Conservation (phyloP, 1,284 basidiomycete genomes). For the Pseudozyma pruni region DNA sequence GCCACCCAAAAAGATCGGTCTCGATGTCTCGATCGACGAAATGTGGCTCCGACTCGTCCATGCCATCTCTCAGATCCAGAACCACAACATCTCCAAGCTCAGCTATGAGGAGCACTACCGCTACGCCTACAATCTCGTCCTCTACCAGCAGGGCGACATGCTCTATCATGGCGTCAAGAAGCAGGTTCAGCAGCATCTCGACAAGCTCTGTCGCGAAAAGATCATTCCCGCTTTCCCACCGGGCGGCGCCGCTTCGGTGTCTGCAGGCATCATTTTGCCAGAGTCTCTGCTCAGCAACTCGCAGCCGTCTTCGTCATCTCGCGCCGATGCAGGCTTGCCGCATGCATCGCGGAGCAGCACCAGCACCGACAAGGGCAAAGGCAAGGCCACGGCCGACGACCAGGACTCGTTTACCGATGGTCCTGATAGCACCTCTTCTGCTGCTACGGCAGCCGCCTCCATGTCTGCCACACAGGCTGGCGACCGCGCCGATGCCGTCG, state of each 20-base stretch:
- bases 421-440: slow-evolving; percentile 6
- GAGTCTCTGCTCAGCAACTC: slow-evolving; percentile 70
- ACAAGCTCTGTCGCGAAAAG: slow-evolving; percentile 78
- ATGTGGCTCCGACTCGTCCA: slow-evolving; percentile 78
- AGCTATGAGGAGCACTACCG: slow-evolving; percentile 95
- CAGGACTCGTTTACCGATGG: slow-evolving; percentile 10
- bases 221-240: slow-evolving; percentile 84
- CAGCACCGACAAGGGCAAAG: slow-evolving; percentile 45
- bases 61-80: slow-evolving; percentile 94
- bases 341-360: not conserved
- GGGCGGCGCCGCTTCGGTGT: slow-evolving; percentile 69
- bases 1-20: slow-evolving; percentile 58
- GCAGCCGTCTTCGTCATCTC: slow-evolving; percentile 23
- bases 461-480: slow-evolving; percentile 50
- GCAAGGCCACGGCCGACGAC: slow-evolving; percentile 38
- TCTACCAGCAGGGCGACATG: slow-evolving; percentile 79
- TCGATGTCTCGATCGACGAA: slow-evolving; percentile 57
- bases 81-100: slow-evolving; percentile 89
- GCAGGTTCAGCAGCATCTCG: slow-evolving; percentile 84
- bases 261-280: slow-evolving; percentile 65
- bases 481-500: slow-evolving; percentile 57
- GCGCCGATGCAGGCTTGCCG: slow-evolving; percentile 15
- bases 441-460: slow-evolving; percentile 25
- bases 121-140: slow-evolving; percentile 63
- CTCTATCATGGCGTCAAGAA: slow-evolving; percentile 87